phyloP scores from a whole-genome alignment of 1,284 basidiomycete species.

The Ustilago cynodontis region DNA sequence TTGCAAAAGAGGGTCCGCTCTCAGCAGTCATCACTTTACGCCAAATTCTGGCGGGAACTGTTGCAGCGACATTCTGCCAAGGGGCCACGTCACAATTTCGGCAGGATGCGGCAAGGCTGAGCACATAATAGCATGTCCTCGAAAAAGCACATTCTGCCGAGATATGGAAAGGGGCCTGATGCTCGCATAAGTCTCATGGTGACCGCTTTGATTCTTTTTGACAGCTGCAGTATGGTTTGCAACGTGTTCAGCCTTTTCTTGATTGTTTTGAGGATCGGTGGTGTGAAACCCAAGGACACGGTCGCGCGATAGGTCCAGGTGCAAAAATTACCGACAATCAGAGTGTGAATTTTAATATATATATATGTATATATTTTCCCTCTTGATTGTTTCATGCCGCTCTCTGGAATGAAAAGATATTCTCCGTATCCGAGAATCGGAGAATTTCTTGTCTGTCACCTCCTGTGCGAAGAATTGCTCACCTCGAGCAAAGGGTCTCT shows the following conservation, averaged over 20 bases:
- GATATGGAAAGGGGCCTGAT: not conserved
- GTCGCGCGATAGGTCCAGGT: conserved; percentile 2
- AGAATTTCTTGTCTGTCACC: conserved; percentile 3
- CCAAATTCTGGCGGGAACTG: not conserved
- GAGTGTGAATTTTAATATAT: no score
- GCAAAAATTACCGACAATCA: not conserved
- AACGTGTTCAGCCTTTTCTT: not conserved
- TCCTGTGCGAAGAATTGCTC: not conserved
- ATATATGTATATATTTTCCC: no score
- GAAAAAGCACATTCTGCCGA: conserved; percentile 7
- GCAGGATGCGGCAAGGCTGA: not conserved
- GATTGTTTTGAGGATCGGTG: not conserved
- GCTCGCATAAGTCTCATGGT: conserved; percentile 1
- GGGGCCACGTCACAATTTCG: not conserved
- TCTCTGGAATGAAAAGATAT: conserved; percentile 8
- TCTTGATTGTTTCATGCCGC: no score
- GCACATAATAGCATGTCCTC: not conserved
- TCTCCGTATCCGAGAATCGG: conserved; percentile 31
- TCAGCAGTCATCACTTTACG: not conserved
- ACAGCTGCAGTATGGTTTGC: not conserved
- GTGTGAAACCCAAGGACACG: not conserved
- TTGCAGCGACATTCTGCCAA: not conserved
- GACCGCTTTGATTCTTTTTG: not conserved
- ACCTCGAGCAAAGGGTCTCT: conserved; percentile 2
- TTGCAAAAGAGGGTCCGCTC: not conserved